Conservation (phyloP, 2,329 filamentous ascomycete species). For the Colletotrichum sp. region DNA sequence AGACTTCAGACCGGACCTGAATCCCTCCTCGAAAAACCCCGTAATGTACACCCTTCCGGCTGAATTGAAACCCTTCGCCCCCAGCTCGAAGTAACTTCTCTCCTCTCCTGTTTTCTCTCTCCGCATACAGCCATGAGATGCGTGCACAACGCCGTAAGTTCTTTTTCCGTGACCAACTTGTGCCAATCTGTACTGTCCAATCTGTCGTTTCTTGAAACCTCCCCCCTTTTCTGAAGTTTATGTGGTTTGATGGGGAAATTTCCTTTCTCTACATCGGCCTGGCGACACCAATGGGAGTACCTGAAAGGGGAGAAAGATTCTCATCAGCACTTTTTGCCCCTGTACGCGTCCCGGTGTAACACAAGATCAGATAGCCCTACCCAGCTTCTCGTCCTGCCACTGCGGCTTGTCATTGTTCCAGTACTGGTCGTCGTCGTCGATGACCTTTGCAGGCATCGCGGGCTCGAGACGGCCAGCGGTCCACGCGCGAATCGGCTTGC, state of each 20-base stretch:
- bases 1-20: neutral
- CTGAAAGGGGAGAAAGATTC: neutral
- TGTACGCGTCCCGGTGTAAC: neutral
- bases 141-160: neutral
- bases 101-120: neutral
- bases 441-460: neutral
- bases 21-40: neutral
- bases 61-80: neutral
- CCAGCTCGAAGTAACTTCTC: neutral
- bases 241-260: neutral
- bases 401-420: slow-evolving; percentile 18
- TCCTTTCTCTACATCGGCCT: neutral
- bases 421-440: slow-evolving; percentile 23
- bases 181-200: neutral
- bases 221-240: neutral
- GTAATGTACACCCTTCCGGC: neutral
- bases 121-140: neutral
- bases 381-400: slow-evolving; percentile 22
- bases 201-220: neutral
- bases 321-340: neutral
- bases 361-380: neutral
- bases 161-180: neutral
- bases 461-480: slow-evolving; percentile 22
- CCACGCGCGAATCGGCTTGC: slow-evolving; percentile 23
- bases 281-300: neutral